Conservation (phyloP, 129 eudicot species). For the Rutidosis leptorrhynchoides region DNA sequence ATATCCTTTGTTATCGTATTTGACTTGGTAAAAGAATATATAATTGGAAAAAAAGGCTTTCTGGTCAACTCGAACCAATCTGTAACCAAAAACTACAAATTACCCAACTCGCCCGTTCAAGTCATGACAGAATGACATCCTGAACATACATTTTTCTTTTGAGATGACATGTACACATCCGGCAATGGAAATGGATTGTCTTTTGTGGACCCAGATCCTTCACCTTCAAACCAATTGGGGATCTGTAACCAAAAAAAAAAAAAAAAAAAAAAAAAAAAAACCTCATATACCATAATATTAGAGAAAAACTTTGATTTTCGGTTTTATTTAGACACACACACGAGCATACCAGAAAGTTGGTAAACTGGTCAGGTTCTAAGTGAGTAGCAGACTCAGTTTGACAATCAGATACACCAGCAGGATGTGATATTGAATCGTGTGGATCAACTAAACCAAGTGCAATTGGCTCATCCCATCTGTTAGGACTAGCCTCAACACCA, state of each 20-base stretch:
- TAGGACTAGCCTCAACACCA: constrained; percentile 65
- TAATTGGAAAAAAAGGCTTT: neutral
- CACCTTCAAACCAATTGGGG: constrained; percentile 82
- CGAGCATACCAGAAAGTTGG: constrained; percentile 68
- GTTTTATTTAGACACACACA: neutral
- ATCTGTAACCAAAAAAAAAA: constrained; percentile 41
- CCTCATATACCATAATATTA: neutral
- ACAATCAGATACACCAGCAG: constrained; percentile 43
- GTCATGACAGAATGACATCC: neutral
- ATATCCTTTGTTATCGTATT: neutral
- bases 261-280: neutral
- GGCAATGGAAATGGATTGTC: constrained; percentile 93
- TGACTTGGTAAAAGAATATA: neutral
- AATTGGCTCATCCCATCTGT: constrained; percentile 65
- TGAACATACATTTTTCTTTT: constrained; percentile 61
- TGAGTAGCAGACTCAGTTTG: constrained; percentile 56
- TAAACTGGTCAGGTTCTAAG: constrained; percentile 82
- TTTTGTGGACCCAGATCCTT: constrained; percentile 64
- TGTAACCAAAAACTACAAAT: neutral
- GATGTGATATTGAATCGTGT: constrained; percentile 38
- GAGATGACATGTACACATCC: constrained; percentile 79
- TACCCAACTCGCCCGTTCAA: neutral
- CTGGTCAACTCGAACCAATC: neutral
- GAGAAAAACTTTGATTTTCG: neutral
- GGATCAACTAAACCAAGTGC: constrained; percentile 42